phyloP scores from a whole-genome alignment of 164 flowering plant species.

The Paratinospora sagittata region DNA sequence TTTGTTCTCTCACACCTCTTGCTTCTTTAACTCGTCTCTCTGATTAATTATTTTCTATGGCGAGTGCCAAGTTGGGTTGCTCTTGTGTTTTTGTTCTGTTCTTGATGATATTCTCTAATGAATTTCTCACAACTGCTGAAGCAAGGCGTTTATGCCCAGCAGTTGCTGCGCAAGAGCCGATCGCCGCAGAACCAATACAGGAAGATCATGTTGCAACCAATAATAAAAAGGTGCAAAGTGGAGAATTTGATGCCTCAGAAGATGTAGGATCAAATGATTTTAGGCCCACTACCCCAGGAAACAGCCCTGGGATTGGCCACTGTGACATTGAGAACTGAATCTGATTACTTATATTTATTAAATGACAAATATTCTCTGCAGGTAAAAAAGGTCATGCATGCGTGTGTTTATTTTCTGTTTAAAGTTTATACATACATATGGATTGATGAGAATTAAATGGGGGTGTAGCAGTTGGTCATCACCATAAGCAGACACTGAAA shows the following conservation, averaged over 20 bases:
- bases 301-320: slow-evolving; percentile 4
- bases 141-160: neutral
- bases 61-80: neutral
- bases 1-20: neutral
- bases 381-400: too few species aligned
- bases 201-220: neutral
- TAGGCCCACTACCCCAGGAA: slow-evolving; percentile 1
- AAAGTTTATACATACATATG: too few species aligned
- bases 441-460: too few species aligned
- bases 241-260: neutral
- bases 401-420: too few species aligned
- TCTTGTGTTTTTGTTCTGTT: neutral
- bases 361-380: too few species aligned
- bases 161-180: neutral
- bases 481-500: too few species aligned
- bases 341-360: too few species aligned
- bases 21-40: neutral
- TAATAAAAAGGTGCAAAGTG: neutral
- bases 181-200: neutral
- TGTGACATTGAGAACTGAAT: neutral
- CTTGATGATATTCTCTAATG: neutral
- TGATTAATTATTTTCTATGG: neutral
- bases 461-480: too few species aligned
- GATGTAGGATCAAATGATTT: neutral
- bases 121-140: neutral